These are phyloP conservation scores for Xylaria nigripes DNA, from an alignment of 495 filamentous ascomycete genomes.

Conservation along the genomic window DNA sequence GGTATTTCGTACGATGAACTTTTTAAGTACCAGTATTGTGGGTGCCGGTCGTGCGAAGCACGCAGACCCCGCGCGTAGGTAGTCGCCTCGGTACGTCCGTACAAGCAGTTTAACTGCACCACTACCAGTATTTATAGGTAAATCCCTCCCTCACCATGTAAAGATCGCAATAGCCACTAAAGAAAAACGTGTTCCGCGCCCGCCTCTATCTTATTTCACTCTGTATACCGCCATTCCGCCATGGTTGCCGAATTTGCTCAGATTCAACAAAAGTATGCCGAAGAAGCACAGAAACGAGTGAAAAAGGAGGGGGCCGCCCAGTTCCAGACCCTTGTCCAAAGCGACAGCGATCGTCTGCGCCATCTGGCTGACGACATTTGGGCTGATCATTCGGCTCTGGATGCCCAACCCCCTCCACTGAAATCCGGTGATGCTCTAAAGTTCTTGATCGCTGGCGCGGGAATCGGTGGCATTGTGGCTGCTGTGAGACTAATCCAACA, in stretches of 20 bases:
- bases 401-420: constrained; percentile 22
- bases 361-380: constrained; percentile 38
- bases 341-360: constrained; percentile 25
- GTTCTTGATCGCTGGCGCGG: constrained; percentile 45
- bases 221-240: background rate
- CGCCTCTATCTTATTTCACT: too few species aligned
- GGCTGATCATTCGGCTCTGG: constrained; percentile 35
- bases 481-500: constrained; percentile 44
- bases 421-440: constrained; percentile 28
- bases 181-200: too few species aligned
- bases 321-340: constrained; percentile 30
- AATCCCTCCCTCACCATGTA: too few species aligned
- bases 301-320: constrained; percentile 34
- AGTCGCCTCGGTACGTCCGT: too few species aligned
- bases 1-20: too few species aligned
- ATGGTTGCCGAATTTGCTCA: constrained; percentile 24
- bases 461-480: constrained; percentile 41
- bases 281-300: constrained; percentile 43
- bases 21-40: too few species aligned
- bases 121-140: too few species aligned
- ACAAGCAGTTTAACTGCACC: too few species aligned
- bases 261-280: constrained; percentile 33
- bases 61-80: too few species aligned
- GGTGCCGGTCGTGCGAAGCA: too few species aligned
- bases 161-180: too few species aligned